Conservation (phyloP, 352 stramenopile species). For the Phytophthora kernoviae region DNA sequence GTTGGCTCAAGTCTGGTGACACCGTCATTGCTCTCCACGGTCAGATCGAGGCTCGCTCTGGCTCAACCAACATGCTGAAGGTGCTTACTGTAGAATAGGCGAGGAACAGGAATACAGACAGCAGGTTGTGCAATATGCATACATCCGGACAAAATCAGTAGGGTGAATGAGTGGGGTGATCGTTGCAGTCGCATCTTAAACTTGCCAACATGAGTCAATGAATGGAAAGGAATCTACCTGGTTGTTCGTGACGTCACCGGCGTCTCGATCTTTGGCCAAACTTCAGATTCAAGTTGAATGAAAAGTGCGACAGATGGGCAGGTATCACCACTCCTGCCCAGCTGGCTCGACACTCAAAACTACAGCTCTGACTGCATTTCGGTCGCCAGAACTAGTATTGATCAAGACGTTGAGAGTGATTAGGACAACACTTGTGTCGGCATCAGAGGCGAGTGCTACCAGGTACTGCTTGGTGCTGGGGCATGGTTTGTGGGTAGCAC, state of each 20-base stretch:
- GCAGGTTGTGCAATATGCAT: neutral
- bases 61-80: conserved; percentile 93
- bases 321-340: no score
- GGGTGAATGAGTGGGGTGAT: neutral
- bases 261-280: neutral
- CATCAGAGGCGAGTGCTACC: no score
- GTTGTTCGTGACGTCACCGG: neutral
- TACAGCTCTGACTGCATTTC: no score
- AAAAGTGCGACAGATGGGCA: conserved; percentile 20
- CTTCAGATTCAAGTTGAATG: conserved; percentile 12
- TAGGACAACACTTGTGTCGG: no score
- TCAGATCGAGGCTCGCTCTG: conserved; percentile 86
- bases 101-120: neutral
- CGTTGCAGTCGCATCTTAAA: conserved; percentile 11
- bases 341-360: no score
- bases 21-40: conserved; percentile 90
- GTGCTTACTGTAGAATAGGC: conserved; percentile 87
- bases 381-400: no score
- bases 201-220: conserved; percentile 21
- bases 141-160: neutral
- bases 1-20: conserved; percentile 89
- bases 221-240: no score
- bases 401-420: no score
- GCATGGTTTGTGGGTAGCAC: no score
- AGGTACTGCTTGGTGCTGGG: no score